Base-by-base conservation (phyloP, 306 rosid genomes). In the Quercus berberidifolia region DNA sequence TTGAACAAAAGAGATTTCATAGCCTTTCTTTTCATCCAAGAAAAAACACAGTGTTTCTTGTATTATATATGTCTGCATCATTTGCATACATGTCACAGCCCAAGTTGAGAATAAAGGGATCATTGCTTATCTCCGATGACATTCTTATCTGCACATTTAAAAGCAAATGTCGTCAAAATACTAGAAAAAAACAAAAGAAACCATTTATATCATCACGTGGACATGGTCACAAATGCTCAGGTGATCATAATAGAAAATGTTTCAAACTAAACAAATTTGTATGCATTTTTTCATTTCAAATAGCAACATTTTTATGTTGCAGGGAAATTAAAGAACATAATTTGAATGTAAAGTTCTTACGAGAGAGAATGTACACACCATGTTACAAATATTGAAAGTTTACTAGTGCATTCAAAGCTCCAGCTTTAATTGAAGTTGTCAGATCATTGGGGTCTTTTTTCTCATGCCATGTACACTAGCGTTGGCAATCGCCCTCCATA, bases 21-120 rank as follows among this genome's bases (percentile, higher is more conserved):
- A 85, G 75, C 94, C 92, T 78, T 54, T 80, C 19, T 71, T 67
- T 69, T 86, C 90, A 69, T 93, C 94, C 80, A 89, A 28, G 87
- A 93, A 91, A 79, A 93, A 89, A 52, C 97, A 89, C 1, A 91
- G 54, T 21, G 55, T 77, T 60, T 90, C 94, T 74, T 21, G 77
- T 46, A 90, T 76, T 56, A 79, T 25, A 25, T 25, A 25, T 77
- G 35, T 87, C 90, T 31, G 89, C 83, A 26, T 80, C 75, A 71
- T 87, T 93, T 64, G 90, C 70, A 63, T 86, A 80, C 97, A 91
- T 93, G 74, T 89, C 98, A 71, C 92, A 90, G 74, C 91, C 97
- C 80, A 93, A 46, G 78, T 77, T 91, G 62, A 91, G 93, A 21
- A 93, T 87, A 76, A 93, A 80, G 0, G 92, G 88, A 7, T 84